Evolutionary conservation across 2,329 filamentous ascomycete genomes (phyloP), one percentile per base, ranked within the genome.

Genomic region (Aspergillus japonicus): DNA sequence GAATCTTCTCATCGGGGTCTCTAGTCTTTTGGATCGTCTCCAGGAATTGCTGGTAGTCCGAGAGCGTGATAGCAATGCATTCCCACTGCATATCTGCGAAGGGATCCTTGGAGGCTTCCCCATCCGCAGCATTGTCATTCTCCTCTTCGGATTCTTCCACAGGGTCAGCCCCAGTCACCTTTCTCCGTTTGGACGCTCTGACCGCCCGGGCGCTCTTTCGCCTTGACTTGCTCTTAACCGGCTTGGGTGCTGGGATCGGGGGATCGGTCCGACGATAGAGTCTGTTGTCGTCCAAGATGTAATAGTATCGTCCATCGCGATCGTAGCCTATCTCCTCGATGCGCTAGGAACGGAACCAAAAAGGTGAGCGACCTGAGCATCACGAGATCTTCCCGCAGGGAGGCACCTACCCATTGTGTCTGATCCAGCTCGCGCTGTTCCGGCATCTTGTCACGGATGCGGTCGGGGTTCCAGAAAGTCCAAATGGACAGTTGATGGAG

Each of bases 211-310:
- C 82, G 66, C 87, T 89, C 67, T 87, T 88, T 26, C 83, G 85
- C 68, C 87, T 90, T 5, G 81, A 75, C 82, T 89, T 85, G 2
- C 85, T 80, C 71, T 89, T 89, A 26, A 83, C 75, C 2, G 82
- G 73, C n/a, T 81, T 78, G 5, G 82, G 77, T 14, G 85, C 76
- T 6, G 86, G 83, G 2, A 85, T 81, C 1, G 87, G 85, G 26
- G 89, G 84, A 61, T 96, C 91, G n/a, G 90, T 92, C 62, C 89
- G 83, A 58, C 93, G 90, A 74, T 99, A 99, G 47, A 99, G 81
- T 63, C 95, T 86, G 69, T 97, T 96, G 73, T 99, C 95, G 68
- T 98, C 94, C 3, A 99, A 84, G 3, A 98, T 88, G 70, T 89
- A 96, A 72, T 98, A 96, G 39, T 87, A 88, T 42, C 92, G 88